Base-by-base conservation (phyloP, 2,329 filamentous ascomycete genomes). In the Furcasterigmium sp. region DNA sequence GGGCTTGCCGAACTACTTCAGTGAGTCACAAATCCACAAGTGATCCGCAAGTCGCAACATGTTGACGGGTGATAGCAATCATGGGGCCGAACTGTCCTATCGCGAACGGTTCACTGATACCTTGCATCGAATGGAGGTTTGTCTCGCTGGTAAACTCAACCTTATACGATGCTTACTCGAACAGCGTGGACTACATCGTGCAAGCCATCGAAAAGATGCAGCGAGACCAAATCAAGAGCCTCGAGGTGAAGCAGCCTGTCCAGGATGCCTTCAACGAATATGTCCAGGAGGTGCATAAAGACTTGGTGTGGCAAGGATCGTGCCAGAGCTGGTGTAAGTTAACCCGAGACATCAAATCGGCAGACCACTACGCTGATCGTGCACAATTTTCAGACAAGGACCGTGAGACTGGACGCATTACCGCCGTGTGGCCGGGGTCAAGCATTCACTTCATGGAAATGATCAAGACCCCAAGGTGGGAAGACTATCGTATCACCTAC, bases 401-500 rank as follows among this genome's bases (percentile, higher is more conserved):
- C n/a, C 29, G 29, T 15, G 29, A 32, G 29, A 32, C 29, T 36
- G 69, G 70, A 17, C 57, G 67, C 30, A 62, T 74, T 28, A 63
- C 67, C 15, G 70, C 69, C 6, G 56, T 67, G n/a, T 73, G 67
- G 52, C 62, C 67, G 11, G 70, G 70, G 17, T 65, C 61, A 43
- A 59, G 61, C 8, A 56, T 67, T 35, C 54, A 65, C 18, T 69
- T 64, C 53, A 55, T 59, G 35, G 50, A 57, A 42, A 44, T 64
- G 42, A 52, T 67, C n/a, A 51, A 57, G 10, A 57, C 63, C 3
- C 61, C 74, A 10, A 57, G 72, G 8, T 60, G 61, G 1, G 71
- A 76, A 50, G 70, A 76, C 48, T 75, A 72, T 47, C 62, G 73
- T 3, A 64, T 74, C 29, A 54, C 53, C 37, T 74, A 74, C 49